Percentiles rank a stretch among this genome's conserved stretches.
Evolutionary conservation across 2,329 filamentous ascomycete species (phyloP).

Genomic region (Nothophoma quercina): DNA sequence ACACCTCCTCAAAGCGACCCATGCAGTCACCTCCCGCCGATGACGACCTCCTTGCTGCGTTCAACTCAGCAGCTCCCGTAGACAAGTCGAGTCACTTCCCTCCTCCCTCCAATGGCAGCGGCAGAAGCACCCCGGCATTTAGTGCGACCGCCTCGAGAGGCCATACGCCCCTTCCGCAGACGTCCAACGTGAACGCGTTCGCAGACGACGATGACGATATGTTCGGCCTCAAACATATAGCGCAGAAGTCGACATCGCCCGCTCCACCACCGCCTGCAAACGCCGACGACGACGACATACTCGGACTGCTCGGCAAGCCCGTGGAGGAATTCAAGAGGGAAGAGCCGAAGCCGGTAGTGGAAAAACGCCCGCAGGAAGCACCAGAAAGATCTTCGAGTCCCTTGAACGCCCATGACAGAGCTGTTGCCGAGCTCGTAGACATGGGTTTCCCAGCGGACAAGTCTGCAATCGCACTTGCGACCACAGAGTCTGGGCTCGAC

Average conservation of each 20-base stretch:
- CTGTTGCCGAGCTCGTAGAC: slow-evolving; percentile 87
- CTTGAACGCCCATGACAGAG: slow-evolving; percentile 71
- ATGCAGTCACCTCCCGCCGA: slow-evolving; percentile 52
- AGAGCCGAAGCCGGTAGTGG: slow-evolving; percentile 21
- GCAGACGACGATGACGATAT: slow-evolving; percentile 79
- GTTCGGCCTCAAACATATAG: slow-evolving; percentile 78
- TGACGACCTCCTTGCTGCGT: slow-evolving; percentile 68
- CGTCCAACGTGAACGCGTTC: slow-evolving; percentile 42
- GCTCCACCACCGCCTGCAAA: slow-evolving; percentile 29
- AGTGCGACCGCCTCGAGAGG: slow-evolving; percentile 35
- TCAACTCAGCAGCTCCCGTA: slow-evolving; percentile 66
- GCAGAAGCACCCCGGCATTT: slow-evolving; percentile 51
- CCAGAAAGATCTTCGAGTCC: slow-evolving; percentile 32
- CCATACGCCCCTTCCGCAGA: slow-evolving; percentile 37
- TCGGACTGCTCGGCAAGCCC: slow-evolving; percentile 67
- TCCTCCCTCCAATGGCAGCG: slow-evolving; percentile 51
- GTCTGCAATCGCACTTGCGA: slow-evolving; percentile 78
- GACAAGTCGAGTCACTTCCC: slow-evolving; percentile 68
- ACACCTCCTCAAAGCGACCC: slow-evolving; percentile 41
- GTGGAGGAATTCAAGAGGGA: slow-evolving; percentile 58
- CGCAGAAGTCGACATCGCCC: slow-evolving; percentile 48
- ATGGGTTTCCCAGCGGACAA: slow-evolving; percentile 93
- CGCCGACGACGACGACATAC: slow-evolving; percentile 65
- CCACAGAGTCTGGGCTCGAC: slow-evolving; percentile 80
- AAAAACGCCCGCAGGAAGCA: slow-evolving; percentile 10